A percentile compares a stretch with the other conserved stretches of the same genome.
Evolutionary conservation across 2,329 filamentous ascomycete genomes (phyloP).

Genomic region (Corniculantispora saksenae): DNA sequence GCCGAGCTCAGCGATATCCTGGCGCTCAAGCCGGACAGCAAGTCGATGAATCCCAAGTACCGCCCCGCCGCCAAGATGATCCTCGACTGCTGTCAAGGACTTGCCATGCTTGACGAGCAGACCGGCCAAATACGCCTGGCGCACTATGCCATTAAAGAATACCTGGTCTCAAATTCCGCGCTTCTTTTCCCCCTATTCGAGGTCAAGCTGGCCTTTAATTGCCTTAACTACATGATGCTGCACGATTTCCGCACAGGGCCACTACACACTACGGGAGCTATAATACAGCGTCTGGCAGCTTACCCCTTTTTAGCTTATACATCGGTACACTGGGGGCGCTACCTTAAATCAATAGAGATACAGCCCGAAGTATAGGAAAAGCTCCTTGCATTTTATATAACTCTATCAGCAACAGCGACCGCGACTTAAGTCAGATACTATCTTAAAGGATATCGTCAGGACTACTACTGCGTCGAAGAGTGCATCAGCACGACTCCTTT

Average conservation of each 20-base stretch:
- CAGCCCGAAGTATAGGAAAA: slow-evolving; percentile 3
- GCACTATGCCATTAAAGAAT: slow-evolving; percentile 21
- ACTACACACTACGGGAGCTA: neutral
- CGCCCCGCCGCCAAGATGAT: slow-evolving; percentile 19
- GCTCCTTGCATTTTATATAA: neutral
- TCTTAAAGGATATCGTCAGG: slow-evolving; percentile 8
- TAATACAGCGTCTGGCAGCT: neutral
- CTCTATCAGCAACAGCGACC: neutral
- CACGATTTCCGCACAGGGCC: slow-evolving; percentile 19
- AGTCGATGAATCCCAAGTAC: neutral
- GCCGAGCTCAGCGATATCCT: slow-evolving; percentile 33
- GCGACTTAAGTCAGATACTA: neutral
- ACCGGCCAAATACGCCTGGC: slow-evolving; percentile 11
- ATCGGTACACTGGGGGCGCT: neutral
- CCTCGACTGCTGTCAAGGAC: slow-evolving; percentile 23
- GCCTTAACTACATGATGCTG: slow-evolving; percentile 16
- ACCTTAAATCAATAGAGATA: neutral
- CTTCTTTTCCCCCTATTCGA: slow-evolving; percentile 13
- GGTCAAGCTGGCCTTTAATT: neutral
- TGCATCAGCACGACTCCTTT: slow-evolving; percentile 20
- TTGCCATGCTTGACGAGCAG: slow-evolving; percentile 18
- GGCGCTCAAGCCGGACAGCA: slow-evolving; percentile 27
- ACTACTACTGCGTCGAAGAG: slow-evolving; percentile 17
- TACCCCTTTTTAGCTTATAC: slow-evolving; percentile 19
- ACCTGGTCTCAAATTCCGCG: slow-evolving; percentile 3